Evolutionary conservation across 768 basidiomycete species (phyloP), one percentile per base, ranked within the genome.

Genomic region (Amanita molliuscula): DNA sequence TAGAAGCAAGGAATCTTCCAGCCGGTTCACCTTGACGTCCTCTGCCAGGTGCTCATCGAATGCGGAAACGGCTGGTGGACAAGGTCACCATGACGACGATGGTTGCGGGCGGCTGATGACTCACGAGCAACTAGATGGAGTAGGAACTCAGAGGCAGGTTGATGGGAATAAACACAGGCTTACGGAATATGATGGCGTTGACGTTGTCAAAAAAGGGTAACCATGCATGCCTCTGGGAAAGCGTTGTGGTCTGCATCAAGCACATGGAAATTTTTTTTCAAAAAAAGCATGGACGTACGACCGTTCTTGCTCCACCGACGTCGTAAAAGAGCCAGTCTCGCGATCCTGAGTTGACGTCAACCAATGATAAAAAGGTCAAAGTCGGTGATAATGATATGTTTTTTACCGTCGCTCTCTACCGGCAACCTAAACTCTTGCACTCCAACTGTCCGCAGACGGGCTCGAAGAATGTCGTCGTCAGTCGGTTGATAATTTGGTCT

Each of bases 181-280:
- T 69, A 61, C 86, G 77, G 65, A 88, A 88, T 53, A 88, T 87
- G 56, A 88, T 82, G 3, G 84, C 82, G 57, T 84, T 77, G 18
- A 84, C 75, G 53, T 78, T 77, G 54, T 87, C 82, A 48, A 88
- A 88, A 61, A 74, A 86, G 2, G 82, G 78, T 3, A 81, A 65
- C 85, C 85, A 88, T 23, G 80, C 80, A 38, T 78, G 72, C 11
- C 85, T 79, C 81, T 85, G 31, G 11, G 11, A 60, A 35, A 18
- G 6, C n/a, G n/a, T n/a, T n/a, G 33, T 35, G 25, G 31, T 26
- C 35, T 3, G 10, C 10, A 28, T 41, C 16, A 3, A 41, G 8
- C 6, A 41, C 15, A 5, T 11, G 38, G 3, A 48, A 47, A 8
- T 5, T n/a, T n/a, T n/a, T n/a, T n/a, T n/a, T n/a, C n/a, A n/a